Base-by-base conservation (phyloP, 176 grass and related monocot genomes). In the Avena sativa region DNA sequence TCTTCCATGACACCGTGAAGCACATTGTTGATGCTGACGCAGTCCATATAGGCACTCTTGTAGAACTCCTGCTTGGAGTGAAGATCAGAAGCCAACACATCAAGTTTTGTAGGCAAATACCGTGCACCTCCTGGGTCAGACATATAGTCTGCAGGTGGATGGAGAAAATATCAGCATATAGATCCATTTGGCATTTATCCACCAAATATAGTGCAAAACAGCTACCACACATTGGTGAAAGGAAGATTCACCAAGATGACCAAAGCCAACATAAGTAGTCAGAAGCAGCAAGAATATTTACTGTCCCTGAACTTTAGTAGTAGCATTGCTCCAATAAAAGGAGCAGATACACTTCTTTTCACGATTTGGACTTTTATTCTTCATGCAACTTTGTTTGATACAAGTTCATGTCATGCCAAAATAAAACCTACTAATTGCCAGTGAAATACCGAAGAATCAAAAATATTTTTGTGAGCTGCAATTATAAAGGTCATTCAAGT, bases 1-100 rank as follows among this genome's bases (percentile, higher is more conserved):
- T 82, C 80, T 51, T 82, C 64, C 0, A 82, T 82, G 64, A 82
- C 64, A 38, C 48, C 20, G 28, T 55, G 63, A 82, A 82, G 48
- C 6, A 1, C 26, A 82, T 53, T n/a, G 10, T 70, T 32, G 47
- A 82, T 82, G 48, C 23, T 11, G 0, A 69, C 6, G 7, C 3
- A 76, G 47, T 52, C 47, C 23, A 9, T 10, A 17, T 30, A 76
- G 6, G 72, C 63, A 55, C 9, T 70, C 28, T 55, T 82, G 80
- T 82, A 50, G 28, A 82, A 82, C 5, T 69, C 26, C 28, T 70
- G 1, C 26, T n/a, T 67, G 28, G 63, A 70, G 28, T 70, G 26
- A 9, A 82, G 17, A 34, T 82, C 47, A 52, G 64, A 82, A 70
- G 63, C 46, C 64, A 82, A 70, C 6, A 32, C 26, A 69, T 52